phyloP scores from a whole-genome alignment of 176 grass and related monocot genomes.

The Themeda triandra region DNA sequence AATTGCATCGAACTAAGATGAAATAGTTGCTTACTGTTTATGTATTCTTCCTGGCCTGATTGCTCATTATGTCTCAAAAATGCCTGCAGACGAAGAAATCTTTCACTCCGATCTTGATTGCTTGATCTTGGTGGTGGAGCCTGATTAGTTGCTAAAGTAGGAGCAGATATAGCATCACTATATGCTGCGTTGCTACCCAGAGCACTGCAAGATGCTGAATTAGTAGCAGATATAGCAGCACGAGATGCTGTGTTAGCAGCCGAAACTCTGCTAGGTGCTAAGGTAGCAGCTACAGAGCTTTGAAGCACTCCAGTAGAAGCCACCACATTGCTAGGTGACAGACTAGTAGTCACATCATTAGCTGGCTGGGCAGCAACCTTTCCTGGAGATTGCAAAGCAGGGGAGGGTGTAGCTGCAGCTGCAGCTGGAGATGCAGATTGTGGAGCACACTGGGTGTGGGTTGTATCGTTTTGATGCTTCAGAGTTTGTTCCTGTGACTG shows the following conservation, averaged over 20 bases:
- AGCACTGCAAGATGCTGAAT: constrained; percentile 13
- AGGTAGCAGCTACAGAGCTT: constrained; percentile 23
- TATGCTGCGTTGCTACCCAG: constrained; percentile 13
- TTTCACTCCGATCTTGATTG: constrained; percentile 64
- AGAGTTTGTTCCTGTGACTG: constrained; percentile 32
- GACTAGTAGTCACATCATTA: constrained; percentile 28
- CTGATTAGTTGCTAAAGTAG: not conserved
- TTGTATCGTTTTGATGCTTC: constrained; percentile 29
- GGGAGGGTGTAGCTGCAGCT: constrained; percentile 16
- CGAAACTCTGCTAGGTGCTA: not conserved
- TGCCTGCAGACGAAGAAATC: constrained; percentile 65
- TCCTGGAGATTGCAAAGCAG: constrained; percentile 24
- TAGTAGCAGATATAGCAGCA: constrained; percentile 26
- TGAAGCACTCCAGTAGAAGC: constrained; percentile 14
- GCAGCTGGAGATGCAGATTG: constrained; percentile 12
- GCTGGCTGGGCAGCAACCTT: constrained; percentile 14
- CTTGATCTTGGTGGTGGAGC: constrained; percentile 24
- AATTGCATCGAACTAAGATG: constrained; percentile 15
- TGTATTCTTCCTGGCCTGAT: constrained; percentile 77
- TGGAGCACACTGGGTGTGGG: constrained; percentile 6
- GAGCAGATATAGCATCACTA: constrained; percentile 18
- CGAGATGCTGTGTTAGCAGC: constrained; percentile 22
- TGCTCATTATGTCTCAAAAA: constrained; percentile 81
- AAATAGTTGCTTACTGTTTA: constrained; percentile 61
- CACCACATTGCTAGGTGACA: constrained; percentile 8